A percentile compares a stretch with the other conserved stretches of the same genome.
These are phyloP conservation scores for Aspergillus costaricaensis DNA, from an alignment of 2,329 filamentous ascomycete genomes.

Conservation along the genomic window DNA sequence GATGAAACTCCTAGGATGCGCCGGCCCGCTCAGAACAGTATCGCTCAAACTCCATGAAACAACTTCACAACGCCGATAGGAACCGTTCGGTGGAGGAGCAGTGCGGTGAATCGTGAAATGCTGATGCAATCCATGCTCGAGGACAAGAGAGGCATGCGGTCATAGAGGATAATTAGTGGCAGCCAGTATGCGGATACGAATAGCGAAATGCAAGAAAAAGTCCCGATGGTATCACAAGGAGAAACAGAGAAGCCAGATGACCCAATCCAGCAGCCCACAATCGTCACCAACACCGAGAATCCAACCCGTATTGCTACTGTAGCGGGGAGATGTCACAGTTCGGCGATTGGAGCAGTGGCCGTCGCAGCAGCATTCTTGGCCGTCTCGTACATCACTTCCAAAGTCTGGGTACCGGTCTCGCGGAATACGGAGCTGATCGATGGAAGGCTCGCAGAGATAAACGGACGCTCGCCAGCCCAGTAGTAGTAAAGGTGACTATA, in stretches of 20 bases:
- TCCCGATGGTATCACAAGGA: not conserved
- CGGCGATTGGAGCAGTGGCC: slow-evolving; percentile 33
- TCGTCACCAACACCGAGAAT: not conserved
- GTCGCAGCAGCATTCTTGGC: slow-evolving; percentile 48
- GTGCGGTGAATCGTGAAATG: slow-evolving; percentile 3
- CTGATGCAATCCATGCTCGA: slow-evolving; percentile 9
- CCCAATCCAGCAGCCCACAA: not conserved
- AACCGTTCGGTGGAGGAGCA: slow-evolving; percentile 2
- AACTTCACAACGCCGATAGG: slow-evolving; percentile 11
- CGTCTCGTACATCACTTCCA: slow-evolving; percentile 53
- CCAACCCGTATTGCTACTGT: not conserved
- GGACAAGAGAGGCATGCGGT: slow-evolving; percentile 4
- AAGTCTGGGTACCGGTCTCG: slow-evolving; percentile 30
- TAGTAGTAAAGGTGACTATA: slow-evolving; percentile 91
- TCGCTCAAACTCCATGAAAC: slow-evolving; percentile 19
- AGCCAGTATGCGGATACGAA: not conserved
- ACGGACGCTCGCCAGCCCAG: slow-evolving; percentile 71
- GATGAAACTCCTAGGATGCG: slow-evolving; percentile 31
- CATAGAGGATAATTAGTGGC: not conserved
- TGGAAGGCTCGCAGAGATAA: slow-evolving; percentile 36
- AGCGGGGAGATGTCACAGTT: slow-evolving; percentile 29
- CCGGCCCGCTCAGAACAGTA: slow-evolving; percentile 21
- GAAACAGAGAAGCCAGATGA: not conserved
- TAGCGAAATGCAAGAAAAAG: not conserved
- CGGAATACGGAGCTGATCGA: slow-evolving; percentile 38